Percentiles rank a stretch among this genome's conserved stretches.
phyloP scores from a whole-genome alignment of 2,329 filamentous ascomycete species.

The Diaporthe sp. region DNA sequence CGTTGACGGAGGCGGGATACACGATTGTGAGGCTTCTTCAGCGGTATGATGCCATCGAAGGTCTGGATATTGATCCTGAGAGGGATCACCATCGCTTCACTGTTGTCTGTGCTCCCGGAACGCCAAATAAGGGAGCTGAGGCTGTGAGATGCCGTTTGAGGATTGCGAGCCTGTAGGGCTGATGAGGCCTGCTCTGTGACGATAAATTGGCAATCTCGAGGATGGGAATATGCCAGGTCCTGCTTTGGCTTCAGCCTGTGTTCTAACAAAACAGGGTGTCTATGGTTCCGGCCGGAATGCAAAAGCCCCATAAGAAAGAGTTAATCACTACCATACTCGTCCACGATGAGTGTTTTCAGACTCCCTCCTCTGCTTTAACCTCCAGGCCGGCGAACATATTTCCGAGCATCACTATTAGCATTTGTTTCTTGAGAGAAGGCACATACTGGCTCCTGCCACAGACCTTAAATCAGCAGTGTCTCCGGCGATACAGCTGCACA shows the following conservation, averaged over 20 bases:
- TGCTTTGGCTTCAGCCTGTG: too few species aligned
- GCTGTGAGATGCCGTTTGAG: constrained; percentile 23
- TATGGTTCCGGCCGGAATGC: too few species aligned
- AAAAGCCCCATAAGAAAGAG: too few species aligned
- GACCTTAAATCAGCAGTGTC: background rate
- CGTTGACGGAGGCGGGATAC: constrained; percentile 9
- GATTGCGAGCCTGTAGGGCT: background rate
- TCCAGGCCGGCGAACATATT: background rate
- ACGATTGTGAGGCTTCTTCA: background rate
- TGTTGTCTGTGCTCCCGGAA: background rate
- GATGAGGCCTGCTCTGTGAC: background rate
- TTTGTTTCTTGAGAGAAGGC: background rate
- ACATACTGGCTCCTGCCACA: background rate
- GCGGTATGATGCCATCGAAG: background rate
- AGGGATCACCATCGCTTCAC: constrained; percentile 20
- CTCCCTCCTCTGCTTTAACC: background rate
- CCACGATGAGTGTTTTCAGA: background rate
- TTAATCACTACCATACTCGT: too few species aligned
- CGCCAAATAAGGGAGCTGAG: background rate
- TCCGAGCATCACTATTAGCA: background rate
- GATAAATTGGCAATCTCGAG: too few species aligned
- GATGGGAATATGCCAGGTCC: too few species aligned
- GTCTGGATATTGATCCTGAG: background rate
- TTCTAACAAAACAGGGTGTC: too few species aligned
- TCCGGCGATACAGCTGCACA: background rate